These are phyloP conservation scores for Zalaria obscura DNA, from an alignment of 2,329 filamentous ascomycete genomes.

Conservation along the genomic window DNA sequence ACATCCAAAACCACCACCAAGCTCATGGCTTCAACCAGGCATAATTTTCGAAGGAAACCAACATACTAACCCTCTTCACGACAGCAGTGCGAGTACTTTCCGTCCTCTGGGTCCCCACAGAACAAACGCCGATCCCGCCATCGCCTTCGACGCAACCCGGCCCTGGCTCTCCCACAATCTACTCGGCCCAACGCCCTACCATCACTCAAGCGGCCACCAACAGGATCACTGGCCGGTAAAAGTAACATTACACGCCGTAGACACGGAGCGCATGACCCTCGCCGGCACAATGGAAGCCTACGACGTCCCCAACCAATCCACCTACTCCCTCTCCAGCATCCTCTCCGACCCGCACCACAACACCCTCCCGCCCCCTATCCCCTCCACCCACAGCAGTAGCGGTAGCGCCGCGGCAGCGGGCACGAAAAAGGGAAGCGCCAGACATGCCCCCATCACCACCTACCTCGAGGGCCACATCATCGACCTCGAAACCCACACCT, in stretches of 20 bases:
- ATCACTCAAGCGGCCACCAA: conserved; percentile 1
- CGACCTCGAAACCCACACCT: conserved; percentile 37
- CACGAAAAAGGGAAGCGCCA: conserved; percentile 8
- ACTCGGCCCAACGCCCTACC: background rate
- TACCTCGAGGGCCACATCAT: conserved; percentile 58
- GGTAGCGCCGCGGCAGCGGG: conserved; percentile 3
- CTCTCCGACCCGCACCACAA: conserved; percentile 6
- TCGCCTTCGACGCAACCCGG: conserved; percentile 18
- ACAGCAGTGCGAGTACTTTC: background rate
- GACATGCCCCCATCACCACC: conserved; percentile 44
- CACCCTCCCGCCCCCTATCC: conserved; percentile 5
- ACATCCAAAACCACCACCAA: conserved; percentile 36
- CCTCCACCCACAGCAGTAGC: conserved; percentile 1
- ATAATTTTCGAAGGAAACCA: conserved; percentile 48
- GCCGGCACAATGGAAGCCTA: conserved; percentile 58
- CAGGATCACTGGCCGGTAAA: conserved; percentile 54
- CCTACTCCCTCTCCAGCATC: conserved; percentile 13
- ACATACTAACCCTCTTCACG: conserved; percentile 31
- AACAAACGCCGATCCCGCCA: conserved; percentile 6
- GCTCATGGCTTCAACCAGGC: conserved; percentile 49
- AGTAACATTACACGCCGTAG: conserved; percentile 49
- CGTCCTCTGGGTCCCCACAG: background rate
- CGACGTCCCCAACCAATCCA: conserved; percentile 42
- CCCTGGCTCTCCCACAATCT: conserved; percentile 23
- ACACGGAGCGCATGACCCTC: conserved; percentile 46